Percentiles rank a stretch among this genome's conserved stretches.
These are phyloP conservation scores for Xenoacremonium recifei DNA, from an alignment of 2,329 filamentous ascomycete genomes.

Conservation along the genomic window DNA sequence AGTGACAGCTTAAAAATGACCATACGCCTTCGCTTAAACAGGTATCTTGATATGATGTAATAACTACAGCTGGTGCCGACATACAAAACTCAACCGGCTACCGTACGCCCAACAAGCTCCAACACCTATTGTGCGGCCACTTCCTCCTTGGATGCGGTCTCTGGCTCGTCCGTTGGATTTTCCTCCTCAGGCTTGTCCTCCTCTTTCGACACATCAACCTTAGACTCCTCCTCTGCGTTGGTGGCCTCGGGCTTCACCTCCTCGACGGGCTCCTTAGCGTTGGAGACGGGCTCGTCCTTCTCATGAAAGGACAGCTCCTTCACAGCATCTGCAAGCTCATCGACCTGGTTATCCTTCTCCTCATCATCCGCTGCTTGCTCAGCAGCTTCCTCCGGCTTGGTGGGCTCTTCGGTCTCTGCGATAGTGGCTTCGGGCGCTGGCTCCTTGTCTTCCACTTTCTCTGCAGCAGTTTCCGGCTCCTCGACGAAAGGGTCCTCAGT, in stretches of 20 bases:
- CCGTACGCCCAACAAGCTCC: too few relatives aligned
- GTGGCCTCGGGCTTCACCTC: too few relatives aligned
- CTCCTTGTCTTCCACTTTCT: conserved; percentile 2
- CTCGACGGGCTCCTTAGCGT: conserved; percentile 1
- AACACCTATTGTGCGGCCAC: conserved; percentile 15
- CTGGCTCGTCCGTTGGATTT: background rate
- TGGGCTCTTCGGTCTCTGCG: background rate
- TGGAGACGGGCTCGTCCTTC: background rate
- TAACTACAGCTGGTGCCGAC: conserved; percentile 19
- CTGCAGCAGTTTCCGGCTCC: background rate
- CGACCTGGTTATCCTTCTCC: too few relatives aligned
- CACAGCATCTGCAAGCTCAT: background rate
- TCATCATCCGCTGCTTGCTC: too few relatives aligned
- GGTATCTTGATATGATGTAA: conserved; percentile 27
- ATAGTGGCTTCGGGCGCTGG: background rate
- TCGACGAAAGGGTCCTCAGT: conserved; percentile 3
- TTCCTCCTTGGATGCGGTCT: conserved; percentile 7
- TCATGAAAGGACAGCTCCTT: background rate
- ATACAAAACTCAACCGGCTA: too few relatives aligned
- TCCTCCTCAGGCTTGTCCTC: conserved; percentile 6
- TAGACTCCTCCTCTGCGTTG: too few relatives aligned
- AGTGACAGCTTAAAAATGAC: too few relatives aligned
- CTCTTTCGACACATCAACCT: too few relatives aligned
- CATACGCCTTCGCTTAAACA: conserved; percentile 32
- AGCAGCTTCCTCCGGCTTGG: background rate